Conservation (phyloP, 768 basidiomycete genomes). For the Mycena maculata region DNA sequence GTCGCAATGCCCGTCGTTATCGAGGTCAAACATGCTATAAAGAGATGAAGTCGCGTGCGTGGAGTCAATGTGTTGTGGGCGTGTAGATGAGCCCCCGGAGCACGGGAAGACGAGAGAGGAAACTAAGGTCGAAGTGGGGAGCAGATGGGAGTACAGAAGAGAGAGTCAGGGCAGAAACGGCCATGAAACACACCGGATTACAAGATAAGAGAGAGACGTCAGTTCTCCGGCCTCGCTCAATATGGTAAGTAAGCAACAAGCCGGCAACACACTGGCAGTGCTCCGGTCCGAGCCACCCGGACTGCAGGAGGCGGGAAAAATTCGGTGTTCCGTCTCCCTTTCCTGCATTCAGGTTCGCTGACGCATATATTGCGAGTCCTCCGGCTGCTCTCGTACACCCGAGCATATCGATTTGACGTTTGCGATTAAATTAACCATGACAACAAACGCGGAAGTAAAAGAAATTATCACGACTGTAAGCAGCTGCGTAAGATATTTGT, state of each 20-base stretch:
- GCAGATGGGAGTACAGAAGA: conserved; percentile 10
- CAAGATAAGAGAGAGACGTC: conserved; percentile 13
- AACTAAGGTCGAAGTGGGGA: background rate
- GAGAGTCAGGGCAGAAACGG: conserved; percentile 6
- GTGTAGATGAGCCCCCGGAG: background rate
- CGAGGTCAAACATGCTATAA: conserved; percentile 31
- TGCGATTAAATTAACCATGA: background rate
- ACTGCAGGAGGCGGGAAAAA: no score
- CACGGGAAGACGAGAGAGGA: conserved; percentile 2
- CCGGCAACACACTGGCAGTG: no score
- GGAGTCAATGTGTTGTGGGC: background rate
- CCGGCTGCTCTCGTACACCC: no score
- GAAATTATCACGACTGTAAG: no score
- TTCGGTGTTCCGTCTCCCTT: no score
- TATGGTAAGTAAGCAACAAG: no score
- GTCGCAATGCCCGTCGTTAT: conserved; percentile 30
- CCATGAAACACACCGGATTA: conserved; percentile 28
- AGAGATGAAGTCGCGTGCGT: conserved; percentile 5
- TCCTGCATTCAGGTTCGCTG: no score
- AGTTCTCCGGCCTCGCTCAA: background rate
- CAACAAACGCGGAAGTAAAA: background rate
- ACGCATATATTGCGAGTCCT: no score
- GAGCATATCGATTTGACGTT: no score
- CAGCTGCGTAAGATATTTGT: no score
- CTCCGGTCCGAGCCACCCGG: no score